Evolutionary conservation across 2,329 filamentous ascomycete genomes (phyloP).

Genomic region (Fusarium neocosmosporiellum): DNA sequence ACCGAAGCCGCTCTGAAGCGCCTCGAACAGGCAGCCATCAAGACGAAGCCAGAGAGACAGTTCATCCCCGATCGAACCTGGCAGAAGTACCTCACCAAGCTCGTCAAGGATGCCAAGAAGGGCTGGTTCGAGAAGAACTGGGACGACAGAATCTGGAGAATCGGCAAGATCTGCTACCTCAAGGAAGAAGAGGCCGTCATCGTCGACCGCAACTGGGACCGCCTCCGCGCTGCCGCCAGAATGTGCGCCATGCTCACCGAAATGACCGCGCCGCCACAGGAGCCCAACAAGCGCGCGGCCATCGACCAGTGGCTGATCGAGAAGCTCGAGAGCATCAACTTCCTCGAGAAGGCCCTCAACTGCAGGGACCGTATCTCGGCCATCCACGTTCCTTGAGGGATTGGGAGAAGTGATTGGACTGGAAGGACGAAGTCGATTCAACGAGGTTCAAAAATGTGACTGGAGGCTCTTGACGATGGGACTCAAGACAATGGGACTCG

Average conservation of each 20-base stretch:
- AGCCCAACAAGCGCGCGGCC: constrained; percentile 17
- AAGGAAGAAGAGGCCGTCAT: constrained; percentile 45
- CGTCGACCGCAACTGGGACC: constrained; percentile 36
- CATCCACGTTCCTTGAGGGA: background rate
- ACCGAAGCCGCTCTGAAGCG: constrained; percentile 10
- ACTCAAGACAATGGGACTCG: background rate
- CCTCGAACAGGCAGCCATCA: constrained; percentile 8
- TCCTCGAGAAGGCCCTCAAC: constrained; percentile 31
- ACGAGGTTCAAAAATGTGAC: background rate
- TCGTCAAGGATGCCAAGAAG: constrained; percentile 25
- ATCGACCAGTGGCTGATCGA: constrained; percentile 39
- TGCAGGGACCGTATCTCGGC: constrained; percentile 10
- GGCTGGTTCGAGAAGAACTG: constrained; percentile 26
- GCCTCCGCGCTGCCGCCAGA: constrained; percentile 40
- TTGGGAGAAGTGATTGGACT: background rate
- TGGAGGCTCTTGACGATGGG: background rate
- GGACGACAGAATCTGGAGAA: constrained; percentile 32
- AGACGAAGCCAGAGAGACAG: constrained; percentile 17
- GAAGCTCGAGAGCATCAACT: constrained; percentile 41
- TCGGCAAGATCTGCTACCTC: constrained; percentile 43
- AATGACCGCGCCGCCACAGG: constrained; percentile 35
- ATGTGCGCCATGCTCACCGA: constrained; percentile 44
- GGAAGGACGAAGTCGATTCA: background rate
- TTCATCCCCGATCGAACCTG: constrained; percentile 37
- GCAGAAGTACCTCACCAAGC: constrained; percentile 37